Conservation (phyloP, 352 stramenopile species). For the Globisporangium solare region DNA sequence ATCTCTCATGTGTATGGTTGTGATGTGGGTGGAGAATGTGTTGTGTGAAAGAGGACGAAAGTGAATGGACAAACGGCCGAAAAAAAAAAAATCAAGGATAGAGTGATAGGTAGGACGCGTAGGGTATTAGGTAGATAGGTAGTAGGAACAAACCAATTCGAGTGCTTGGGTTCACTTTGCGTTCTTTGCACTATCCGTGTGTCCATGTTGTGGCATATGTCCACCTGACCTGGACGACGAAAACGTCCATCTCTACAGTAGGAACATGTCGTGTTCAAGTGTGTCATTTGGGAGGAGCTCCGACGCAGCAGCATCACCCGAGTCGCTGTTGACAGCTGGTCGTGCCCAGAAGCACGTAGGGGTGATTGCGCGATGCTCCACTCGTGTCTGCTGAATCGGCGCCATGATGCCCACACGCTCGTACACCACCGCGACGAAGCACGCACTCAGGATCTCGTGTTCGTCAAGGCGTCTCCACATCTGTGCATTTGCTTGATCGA, state of each 20-base stretch:
- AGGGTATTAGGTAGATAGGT: slow-evolving; percentile 3
- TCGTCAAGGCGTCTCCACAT: slow-evolving; percentile 8
- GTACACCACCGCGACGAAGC: slow-evolving; percentile 38
- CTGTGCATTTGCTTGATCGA: not conserved
- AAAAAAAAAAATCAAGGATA: slow-evolving; percentile 4
- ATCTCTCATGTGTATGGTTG: too few relatives aligned
- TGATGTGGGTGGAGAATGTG: too few relatives aligned
- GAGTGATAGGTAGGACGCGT: slow-evolving; percentile 8
- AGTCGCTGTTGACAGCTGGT: not conserved
- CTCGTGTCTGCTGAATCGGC: not conserved
- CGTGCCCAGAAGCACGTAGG: slow-evolving; percentile 2
- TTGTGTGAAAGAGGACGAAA: too few relatives aligned
- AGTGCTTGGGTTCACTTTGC: not conserved
- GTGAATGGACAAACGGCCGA: too few relatives aligned
- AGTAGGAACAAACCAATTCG: not conserved
- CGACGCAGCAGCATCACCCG: not conserved
- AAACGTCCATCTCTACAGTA: not conserved
- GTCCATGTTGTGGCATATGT: too few relatives aligned
- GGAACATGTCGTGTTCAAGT: slow-evolving; percentile 12
- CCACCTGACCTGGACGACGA: too few relatives aligned
- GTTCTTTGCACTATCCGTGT: too few relatives aligned
- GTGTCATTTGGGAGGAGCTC: slow-evolving; percentile 9
- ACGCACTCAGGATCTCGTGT: slow-evolving; percentile 22
- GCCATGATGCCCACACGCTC: slow-evolving; percentile 28
- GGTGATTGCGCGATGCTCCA: not conserved